Base-by-base conservation (phyloP, 1,139 yeast genomes). In the Debaryomyces psychrophilus region DNA sequence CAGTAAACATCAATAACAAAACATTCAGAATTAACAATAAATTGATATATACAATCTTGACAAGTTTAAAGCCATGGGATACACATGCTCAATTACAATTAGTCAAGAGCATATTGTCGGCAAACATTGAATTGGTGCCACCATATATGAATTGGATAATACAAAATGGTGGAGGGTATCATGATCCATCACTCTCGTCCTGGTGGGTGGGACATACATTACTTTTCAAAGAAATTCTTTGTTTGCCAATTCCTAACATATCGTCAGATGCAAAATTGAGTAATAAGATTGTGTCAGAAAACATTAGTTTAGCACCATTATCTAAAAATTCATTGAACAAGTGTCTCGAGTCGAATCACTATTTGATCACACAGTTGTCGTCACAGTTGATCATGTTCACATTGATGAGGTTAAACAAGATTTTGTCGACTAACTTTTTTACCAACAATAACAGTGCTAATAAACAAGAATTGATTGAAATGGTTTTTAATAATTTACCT, bases 131-230 rank as follows among this genome's bases (percentile, higher is more conserved):
- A 58, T 71, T 93, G 31, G 76, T 89, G 1, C 82, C 90, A 1
- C 88, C 92, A 1, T 92, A 87, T 53, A 74, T 82, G 62, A 73
- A 79, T 43, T 77, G 82, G 65, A 59, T 83, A 25, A 75, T 79
- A 3, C 67, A 71, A 26, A 75, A 80, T 29, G 77, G 80, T 35
- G 79, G 79, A 50, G 88, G 82, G 38, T 76, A 73, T 50, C 90
- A 71, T 64, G 92, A 85, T 46, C 95, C 96, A 1, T 77, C 82
- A 40, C 69, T 85, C 48, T 73, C 95, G 1, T 83, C 92, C 5
- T 89, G 87, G 71, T 92, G 96, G 92, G 72, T 90, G 29, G 86
- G 93, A 8, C 85, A 81, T 63, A 79, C 90, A 0, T 69, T 85
- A 23, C 65, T 90, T 7, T 69, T 86, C 44, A 76, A 84, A 0